Evolutionary conservation across 495 filamentous ascomycete species (phyloP), one percentile per base, ranked within the genome.

Genomic region (Aspergillus heteromorphus): DNA sequence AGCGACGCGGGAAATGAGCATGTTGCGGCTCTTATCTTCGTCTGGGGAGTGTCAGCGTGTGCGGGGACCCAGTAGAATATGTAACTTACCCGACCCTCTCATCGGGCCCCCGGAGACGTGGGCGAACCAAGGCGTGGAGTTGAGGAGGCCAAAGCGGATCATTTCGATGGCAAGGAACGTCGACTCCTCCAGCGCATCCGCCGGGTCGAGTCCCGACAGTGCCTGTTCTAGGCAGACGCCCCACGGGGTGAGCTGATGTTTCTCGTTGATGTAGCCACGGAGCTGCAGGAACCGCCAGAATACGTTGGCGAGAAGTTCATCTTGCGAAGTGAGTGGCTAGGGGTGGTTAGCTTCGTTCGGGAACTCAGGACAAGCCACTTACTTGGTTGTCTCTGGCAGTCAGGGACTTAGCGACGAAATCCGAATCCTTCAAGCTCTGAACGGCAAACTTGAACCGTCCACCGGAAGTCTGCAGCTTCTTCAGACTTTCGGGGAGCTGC

Each of bases 211-310:
- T 0, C 78, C 73, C 27, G 82, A 74, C 29, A 95, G 73, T 14
- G 88, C 82, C 49, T 81, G 79, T 30, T 83, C 79, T 19, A 97
- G 73, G 10, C 88, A 88, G 55, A 83, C 78, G 21, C 93, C 93
- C 92, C 92, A 96, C 21, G 69, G 56, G 7, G 92, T 96, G 23
- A 97, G 79, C 53, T 83, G 77, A 68, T 97, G 93, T 43, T 84
- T 81, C 45, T 85, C 80, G 56, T 95, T 81, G 34, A 93, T 73
- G 59, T 95, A 97, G 9, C 83, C 90, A 43, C 92, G 86, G 38
- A 97, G 75, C 66, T 97, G 90, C 25, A 97, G 74, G 68, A 96
- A 92, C 38, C 89, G 83, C 87, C 89, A 96, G 45, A 90, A 70
- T 3, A 87, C 81, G 63, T 96, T 89, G 17, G 83, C 81, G 10